These are phyloP conservation scores for Ulota crispa DNA, from an alignment of 225 moss, liverwort and hornwort genomes.

Conservation along the genomic window DNA sequence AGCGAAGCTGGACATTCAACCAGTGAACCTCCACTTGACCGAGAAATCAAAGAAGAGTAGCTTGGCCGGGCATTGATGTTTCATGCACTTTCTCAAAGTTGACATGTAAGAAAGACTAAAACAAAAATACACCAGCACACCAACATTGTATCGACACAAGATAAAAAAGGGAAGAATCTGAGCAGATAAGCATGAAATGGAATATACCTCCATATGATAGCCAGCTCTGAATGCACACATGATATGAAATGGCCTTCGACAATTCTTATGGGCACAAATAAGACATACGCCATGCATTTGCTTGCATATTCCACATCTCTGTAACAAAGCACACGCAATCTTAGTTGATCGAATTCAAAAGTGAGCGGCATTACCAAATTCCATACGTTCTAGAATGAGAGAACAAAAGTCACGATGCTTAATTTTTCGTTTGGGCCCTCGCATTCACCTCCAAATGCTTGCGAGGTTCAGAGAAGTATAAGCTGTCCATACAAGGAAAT, in stretches of 20 bases:
- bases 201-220: conserved; percentile 93
- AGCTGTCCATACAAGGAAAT: conserved; percentile 9
- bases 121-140: not conserved
- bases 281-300: conserved; percentile 96
- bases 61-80: not conserved
- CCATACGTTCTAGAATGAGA: not conserved
- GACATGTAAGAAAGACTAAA: not conserved
- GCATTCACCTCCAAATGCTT: not conserved
- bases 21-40: conserved; percentile 1
- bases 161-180: not conserved
- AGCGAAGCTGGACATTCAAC: not conserved
- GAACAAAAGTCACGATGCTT: not conserved
- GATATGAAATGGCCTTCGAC: conserved; percentile 86
- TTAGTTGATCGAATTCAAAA: conserved; percentile 20
- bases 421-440: not conserved
- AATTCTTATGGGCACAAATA: conserved; percentile 76
- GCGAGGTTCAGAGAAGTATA: conserved; percentile 11
- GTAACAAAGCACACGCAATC: conserved; percentile 23
- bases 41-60: not conserved
- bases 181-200: not conserved
- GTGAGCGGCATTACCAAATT: not conserved
- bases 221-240: conserved; percentile 97
- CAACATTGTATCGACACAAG: not conserved
- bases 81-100: conserved; percentile 17
- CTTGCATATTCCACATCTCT: conserved; percentile 89